Conservation (phyloP, 768 basidiomycete species). For the Dendrothele bispora region DNA sequence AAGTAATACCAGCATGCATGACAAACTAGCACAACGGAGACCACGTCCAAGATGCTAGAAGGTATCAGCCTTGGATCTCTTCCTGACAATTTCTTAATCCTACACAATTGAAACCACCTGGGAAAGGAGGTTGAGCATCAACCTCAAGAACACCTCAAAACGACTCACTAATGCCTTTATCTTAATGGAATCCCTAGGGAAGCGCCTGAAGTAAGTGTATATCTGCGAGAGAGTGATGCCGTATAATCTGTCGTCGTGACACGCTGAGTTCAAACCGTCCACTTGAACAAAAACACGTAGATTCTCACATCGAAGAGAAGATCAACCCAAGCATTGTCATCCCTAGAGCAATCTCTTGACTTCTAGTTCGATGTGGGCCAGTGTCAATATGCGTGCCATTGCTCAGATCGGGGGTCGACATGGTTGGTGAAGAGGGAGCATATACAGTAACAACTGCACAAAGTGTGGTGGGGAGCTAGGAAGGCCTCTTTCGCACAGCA, state of each 20-base stretch:
- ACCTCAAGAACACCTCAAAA: neutral
- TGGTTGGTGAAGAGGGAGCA: too few relatives aligned
- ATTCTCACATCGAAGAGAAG: conserved; percentile 30
- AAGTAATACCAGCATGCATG: conserved; percentile 32
- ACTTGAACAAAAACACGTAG: neutral
- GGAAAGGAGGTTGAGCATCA: neutral
- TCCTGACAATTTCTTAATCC: neutral
- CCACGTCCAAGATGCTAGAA: conserved; percentile 25
- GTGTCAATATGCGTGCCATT: too few relatives aligned
- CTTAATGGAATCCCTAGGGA: conserved; percentile 23
- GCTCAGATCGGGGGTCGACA: too few relatives aligned
- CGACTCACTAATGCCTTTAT: conserved; percentile 27
- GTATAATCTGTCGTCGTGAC: conserved; percentile 20
- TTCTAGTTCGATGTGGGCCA: conserved; percentile 6
- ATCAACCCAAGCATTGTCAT: conserved; percentile 33
- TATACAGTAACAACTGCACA: too few relatives aligned
- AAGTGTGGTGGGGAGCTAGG: too few relatives aligned
- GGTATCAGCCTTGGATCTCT: neutral
- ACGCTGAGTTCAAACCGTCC: neutral
- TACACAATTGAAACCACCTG: conserved; percentile 26
- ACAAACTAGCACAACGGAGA: conserved; percentile 27
- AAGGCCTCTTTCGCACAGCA: too few relatives aligned
- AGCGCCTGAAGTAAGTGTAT: conserved; percentile 32
- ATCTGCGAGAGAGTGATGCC: conserved; percentile 31
- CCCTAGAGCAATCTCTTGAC: conserved; percentile 24